Conservation (phyloP, 2,329 filamentous ascomycete species). For the Incumbomyces delicatus region DNA sequence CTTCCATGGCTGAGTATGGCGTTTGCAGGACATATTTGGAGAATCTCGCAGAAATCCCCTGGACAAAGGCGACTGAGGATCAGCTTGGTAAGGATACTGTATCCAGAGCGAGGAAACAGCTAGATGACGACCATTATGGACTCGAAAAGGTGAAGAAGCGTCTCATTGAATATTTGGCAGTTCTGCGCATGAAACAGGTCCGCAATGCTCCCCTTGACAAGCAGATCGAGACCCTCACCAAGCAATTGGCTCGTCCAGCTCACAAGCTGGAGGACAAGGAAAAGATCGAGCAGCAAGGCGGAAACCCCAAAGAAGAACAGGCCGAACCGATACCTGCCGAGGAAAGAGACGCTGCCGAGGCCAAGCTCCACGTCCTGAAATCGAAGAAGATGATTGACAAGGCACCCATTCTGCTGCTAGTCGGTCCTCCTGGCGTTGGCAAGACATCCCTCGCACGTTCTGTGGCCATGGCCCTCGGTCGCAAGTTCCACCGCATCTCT, state of each 20-base stretch:
- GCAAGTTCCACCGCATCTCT: constrained; percentile 95
- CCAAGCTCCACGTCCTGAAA: constrained; percentile 66
- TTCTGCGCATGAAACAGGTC: constrained; percentile 88
- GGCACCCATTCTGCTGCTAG: constrained; percentile 86
- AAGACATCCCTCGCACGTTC: constrained; percentile 95
- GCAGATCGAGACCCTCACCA: constrained; percentile 53
- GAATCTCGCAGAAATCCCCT: constrained; percentile 87
- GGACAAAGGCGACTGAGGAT: constrained; percentile 76
- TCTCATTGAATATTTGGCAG: constrained; percentile 86
- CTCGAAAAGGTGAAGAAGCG: constrained; percentile 96
- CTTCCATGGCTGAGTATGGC: constrained; percentile 90
- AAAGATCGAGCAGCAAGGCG: constrained; percentile 25
- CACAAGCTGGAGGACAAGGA: constrained; percentile 24
- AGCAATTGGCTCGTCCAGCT: constrained; percentile 29
- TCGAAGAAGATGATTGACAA: constrained; percentile 84
- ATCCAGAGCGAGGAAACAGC: constrained; percentile 69
- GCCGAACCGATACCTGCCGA: constrained; percentile 53
- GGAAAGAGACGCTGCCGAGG: constrained; percentile 37
- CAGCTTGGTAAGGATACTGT: constrained; percentile 74
- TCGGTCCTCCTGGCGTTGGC: constrained; percentile 86
- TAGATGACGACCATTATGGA: constrained; percentile 94
- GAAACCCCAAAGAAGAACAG: constrained; percentile 27
- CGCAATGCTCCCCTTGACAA: constrained; percentile 74
- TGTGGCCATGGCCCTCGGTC: constrained; percentile 78
- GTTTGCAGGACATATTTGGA: constrained; percentile 90